Conservation (phyloP, 495 filamentous ascomycete species). For the Annulohypoxylon stygium region DNA sequence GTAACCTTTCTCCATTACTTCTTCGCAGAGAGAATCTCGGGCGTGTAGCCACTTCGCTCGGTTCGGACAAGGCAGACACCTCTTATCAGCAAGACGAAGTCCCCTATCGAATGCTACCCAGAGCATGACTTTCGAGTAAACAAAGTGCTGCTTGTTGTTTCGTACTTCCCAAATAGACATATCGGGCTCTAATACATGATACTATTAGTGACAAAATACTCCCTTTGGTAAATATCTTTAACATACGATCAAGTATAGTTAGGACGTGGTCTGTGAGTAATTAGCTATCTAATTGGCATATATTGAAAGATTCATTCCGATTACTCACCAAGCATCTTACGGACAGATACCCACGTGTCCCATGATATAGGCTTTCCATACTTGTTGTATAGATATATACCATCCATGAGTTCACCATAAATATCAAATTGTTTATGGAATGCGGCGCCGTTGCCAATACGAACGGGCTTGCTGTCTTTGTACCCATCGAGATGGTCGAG, state of each 20-base stretch:
- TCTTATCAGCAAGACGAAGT: slow-evolving; percentile 76
- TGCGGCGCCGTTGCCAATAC: slow-evolving; percentile 80
- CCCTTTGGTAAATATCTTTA: neutral
- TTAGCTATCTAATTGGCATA: neutral
- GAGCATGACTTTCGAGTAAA: slow-evolving; percentile 80
- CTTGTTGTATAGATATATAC: slow-evolving; percentile 82
- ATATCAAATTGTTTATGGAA: slow-evolving; percentile 82
- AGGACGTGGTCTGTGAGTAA: slow-evolving; percentile 61
- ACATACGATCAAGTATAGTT: slow-evolving; percentile 62
- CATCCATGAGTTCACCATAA: slow-evolving; percentile 81
- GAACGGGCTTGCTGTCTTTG: slow-evolving; percentile 73
- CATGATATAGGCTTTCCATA: slow-evolving; percentile 80
- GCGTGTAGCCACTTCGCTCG: slow-evolving; percentile 70
- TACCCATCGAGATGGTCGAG: slow-evolving; percentile 77
- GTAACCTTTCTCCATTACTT: slow-evolving; percentile 78
- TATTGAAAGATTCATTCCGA: too few relatives aligned
- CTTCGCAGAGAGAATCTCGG: slow-evolving; percentile 75
- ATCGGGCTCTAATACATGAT: slow-evolving; percentile 63
- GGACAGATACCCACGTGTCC: slow-evolving; percentile 74
- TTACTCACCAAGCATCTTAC: slow-evolving; percentile 66
- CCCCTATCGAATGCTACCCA: slow-evolving; percentile 83
- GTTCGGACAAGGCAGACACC: slow-evolving; percentile 76
- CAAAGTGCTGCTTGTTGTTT: slow-evolving; percentile 77
- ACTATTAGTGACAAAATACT: neutral
- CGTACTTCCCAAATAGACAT: slow-evolving; percentile 86